Base-by-base conservation (phyloP, 129 eudicot species). In the Helianthus tuberosus region DNA sequence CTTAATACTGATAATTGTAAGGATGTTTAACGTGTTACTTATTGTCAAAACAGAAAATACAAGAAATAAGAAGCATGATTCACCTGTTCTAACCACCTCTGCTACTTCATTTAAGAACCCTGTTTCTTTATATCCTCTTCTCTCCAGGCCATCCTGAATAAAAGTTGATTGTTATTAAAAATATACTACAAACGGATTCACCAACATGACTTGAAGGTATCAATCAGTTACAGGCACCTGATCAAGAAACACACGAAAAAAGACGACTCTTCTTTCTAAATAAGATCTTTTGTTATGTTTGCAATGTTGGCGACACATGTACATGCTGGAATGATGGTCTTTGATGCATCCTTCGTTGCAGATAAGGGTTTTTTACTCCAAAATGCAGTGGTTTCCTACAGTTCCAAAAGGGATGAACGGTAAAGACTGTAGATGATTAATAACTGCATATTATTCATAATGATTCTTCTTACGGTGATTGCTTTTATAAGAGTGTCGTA, bases 301-400 rank as follows among this genome's bases (percentile, higher is more conserved):
- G 96, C 82, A 64, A 84, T 78, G 72, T 91, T 84, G 69, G 74
- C 17, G 54, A 87, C 87, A 71, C 79, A 54, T 67, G 70, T 77
- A 50, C 92, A 95, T 15, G 96, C 97, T 17, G 92, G 99, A 66
- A 95, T 84, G 51, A 95, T 83, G 73, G 97, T 95, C 69, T 86
- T 83, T 74, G 97, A 91, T 80, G 99, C 89, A 77, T 88, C 84
- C 79, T 95, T 95, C 77, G 90, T 80, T 25, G 97, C 89, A 74
- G 84, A 85, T 75, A 91, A 82, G 29, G 99, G 96, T 79, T 89
- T 89, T 74, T 89, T 92, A 82, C 88, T 85, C 99, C 99, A 91
- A 54, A 91, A 95, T 68, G 86, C 59, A 47, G 92, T 90, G 72
- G 95, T 92, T 78, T 92, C 97, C 98, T 89, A 74, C 69, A 71